phyloP scores from a whole-genome alignment of 2,329 filamentous ascomycete genomes.

The Sphaerulina vaccinii region DNA sequence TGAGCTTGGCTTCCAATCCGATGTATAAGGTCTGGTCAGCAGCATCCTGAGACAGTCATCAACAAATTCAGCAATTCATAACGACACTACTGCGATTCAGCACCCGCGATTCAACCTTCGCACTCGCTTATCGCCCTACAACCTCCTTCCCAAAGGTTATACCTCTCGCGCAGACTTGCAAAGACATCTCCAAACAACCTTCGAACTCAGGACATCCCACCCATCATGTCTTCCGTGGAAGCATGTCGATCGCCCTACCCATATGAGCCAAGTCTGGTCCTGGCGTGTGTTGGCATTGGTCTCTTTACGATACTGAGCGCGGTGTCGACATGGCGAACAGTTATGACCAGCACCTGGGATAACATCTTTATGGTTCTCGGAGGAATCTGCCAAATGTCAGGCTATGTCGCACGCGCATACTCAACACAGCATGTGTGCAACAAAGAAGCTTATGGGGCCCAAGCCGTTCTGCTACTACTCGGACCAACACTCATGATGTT shows the following conservation, averaged over 20 bases:
- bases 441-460: conserved; percentile 4
- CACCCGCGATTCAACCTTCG: too few species aligned
- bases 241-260: conserved; percentile 2
- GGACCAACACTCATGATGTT: conserved; percentile 14
- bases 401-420: conserved; percentile 9
- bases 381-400: conserved; percentile 6
- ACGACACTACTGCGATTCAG: neutral
- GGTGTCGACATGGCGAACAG: neutral
- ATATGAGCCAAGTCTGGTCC: conserved; percentile 9
- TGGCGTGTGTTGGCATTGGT: conserved; percentile 10
- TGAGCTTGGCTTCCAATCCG: neutral
- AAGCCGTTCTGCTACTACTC: conserved; percentile 13
- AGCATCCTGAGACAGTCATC: neutral
- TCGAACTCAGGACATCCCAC: too few species aligned
- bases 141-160: too few species aligned
- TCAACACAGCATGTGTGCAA: conserved; percentile 4
- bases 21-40: neutral
- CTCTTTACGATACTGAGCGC: conserved; percentile 5
- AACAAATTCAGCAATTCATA: neutral
- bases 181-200: neutral
- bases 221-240: neutral
- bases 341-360: conserved; percentile 7
- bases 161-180: neutral
- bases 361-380: conserved; percentile 15
- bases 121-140: too few species aligned